phyloP scores from a whole-genome alignment of 768 basidiomycete species.

The Collybiopsis confluens region DNA sequence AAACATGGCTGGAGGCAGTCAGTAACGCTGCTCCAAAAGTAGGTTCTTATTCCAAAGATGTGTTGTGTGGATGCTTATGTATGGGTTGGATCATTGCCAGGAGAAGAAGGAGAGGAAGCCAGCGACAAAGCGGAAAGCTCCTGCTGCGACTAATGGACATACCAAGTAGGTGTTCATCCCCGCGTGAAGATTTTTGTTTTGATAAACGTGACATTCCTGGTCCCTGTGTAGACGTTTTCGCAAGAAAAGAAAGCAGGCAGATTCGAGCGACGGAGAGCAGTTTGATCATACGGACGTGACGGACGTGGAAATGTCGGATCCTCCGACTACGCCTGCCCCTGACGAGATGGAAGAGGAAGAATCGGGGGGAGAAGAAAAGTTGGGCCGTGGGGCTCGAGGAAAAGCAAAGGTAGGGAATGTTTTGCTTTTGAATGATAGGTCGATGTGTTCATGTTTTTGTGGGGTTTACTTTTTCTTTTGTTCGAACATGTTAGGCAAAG shows the following conservation, averaged over 20 bases:
- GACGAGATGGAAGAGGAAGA: slow-evolving; percentile 29
- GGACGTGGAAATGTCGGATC: slow-evolving; percentile 32
- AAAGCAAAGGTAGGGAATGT: slow-evolving; percentile 31
- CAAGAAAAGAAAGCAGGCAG: slow-evolving; percentile 27
- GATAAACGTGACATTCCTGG: not conserved
- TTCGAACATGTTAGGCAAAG: too few relatives aligned
- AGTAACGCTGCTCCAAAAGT: slow-evolving; percentile 36
- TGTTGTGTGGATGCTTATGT: slow-evolving; percentile 6
- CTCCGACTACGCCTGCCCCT: slow-evolving; percentile 3
- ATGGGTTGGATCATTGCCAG: slow-evolving; percentile 1
- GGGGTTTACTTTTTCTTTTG: too few relatives aligned
- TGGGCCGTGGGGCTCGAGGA: slow-evolving; percentile 34
- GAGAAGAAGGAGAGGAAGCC: slow-evolving; percentile 49
- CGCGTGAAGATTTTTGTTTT: not conserved
- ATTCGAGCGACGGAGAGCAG: slow-evolving; percentile 40
- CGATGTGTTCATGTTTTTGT: not conserved
- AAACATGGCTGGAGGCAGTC: slow-evolving; percentile 52
- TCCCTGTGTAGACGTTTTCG: slow-evolving; percentile 30
- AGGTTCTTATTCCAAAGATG: slow-evolving; percentile 11
- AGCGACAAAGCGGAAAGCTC: slow-evolving; percentile 52
- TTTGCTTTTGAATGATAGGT: not conserved
- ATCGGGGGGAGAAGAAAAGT: slow-evolving; percentile 25
- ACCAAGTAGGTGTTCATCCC: slow-evolving; percentile 35
- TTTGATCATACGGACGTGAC: slow-evolving; percentile 20
- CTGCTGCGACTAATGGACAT: slow-evolving; percentile 41